phyloP scores from a whole-genome alignment of 2,329 filamentous ascomycete species.

The Didymellaceae sp. region DNA sequence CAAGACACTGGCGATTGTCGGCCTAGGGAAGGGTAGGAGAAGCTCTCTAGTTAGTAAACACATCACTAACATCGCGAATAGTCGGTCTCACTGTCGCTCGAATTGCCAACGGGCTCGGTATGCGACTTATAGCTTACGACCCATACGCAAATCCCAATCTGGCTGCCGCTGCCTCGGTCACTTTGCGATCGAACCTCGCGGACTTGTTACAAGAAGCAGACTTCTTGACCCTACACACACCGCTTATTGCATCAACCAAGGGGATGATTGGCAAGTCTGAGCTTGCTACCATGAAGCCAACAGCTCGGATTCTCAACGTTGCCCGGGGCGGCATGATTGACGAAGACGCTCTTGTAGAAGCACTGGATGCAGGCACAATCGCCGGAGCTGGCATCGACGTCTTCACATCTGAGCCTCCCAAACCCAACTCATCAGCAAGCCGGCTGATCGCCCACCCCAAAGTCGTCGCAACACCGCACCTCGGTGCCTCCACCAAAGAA shows the following conservation, averaged over 20 bases:
- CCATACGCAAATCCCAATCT: constrained; percentile 79
- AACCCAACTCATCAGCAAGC: constrained; percentile 64
- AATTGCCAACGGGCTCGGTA: constrained; percentile 78
- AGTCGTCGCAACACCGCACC: constrained; percentile 79
- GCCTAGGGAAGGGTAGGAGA: constrained; percentile 72
- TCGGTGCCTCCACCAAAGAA: constrained; percentile 80
- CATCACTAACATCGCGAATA: constrained; percentile 36
- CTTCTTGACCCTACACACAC: constrained; percentile 83
- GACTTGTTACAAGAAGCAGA: constrained; percentile 71
- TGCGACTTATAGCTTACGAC: constrained; percentile 77
- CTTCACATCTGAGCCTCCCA: constrained; percentile 76
- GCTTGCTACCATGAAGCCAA: constrained; percentile 73
- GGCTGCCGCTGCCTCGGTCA: constrained; percentile 71
- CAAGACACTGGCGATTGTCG: constrained; percentile 78
- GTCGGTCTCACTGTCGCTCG: constrained; percentile 79
- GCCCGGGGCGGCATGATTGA: constrained; percentile 82
- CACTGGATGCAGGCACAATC: constrained; percentile 73
- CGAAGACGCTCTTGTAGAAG: constrained; percentile 73
- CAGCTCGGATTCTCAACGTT: constrained; percentile 78
- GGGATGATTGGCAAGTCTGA: constrained; percentile 74
- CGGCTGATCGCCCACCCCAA: constrained; percentile 71
- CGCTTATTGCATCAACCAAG: constrained; percentile 76
- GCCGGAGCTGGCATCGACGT: constrained; percentile 81
- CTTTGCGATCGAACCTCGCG: constrained; percentile 63
- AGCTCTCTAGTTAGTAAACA: too few relatives aligned